Base-by-base conservation (phyloP, 1,139 yeast genomes). In the Suhomyces anneliseae region DNA sequence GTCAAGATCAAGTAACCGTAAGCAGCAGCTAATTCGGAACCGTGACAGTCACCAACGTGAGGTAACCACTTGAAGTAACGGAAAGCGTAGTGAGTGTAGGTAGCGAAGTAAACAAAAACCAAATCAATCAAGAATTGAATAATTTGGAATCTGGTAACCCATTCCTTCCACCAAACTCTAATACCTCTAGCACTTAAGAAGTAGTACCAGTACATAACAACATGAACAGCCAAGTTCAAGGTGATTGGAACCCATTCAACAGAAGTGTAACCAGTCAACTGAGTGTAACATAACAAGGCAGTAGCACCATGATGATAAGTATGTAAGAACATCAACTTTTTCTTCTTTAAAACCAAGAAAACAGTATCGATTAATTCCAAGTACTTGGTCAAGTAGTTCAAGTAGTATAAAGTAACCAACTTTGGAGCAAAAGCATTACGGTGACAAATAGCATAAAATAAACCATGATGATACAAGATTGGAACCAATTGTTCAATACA, bases 231-330 rank as follows among this genome's bases (percentile, higher is more conserved):
- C 70, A 93, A 78, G 77, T 93, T 93, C 64, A 93, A 78, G 34
- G 85, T 67, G 65, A 93, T 93, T 51, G 96, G 96, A 44, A 93
- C 97, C 97, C 98, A 93, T 57, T 90, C 90, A 54, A 87, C 95
- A 8, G 97, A 81, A 43, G 99, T 93, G 53, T 78, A 73, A 52
- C 99, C 99, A 53, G 87, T 81, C 62, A 93, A 79, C 74, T 93
- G 99, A 45, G 96, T 87, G 83, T 85, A 93, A 70, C 99, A 93
- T 57, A 93, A 76, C 62, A 93, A 76, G 11, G 98, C 99, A 48
- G 99, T 93, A 55, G 98, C 98, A 52, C 99, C 99, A 65, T 93
- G 99, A 71, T 93, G 99, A 74, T 90, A 93, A 50, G 96, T 90
- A 75, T 93, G 99, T 69, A 93, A 78, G 64, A 92, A 92, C 56